These are phyloP conservation scores for Carex pumila DNA, from an alignment of 176 grass and related monocot species.

Conservation along the genomic window DNA sequence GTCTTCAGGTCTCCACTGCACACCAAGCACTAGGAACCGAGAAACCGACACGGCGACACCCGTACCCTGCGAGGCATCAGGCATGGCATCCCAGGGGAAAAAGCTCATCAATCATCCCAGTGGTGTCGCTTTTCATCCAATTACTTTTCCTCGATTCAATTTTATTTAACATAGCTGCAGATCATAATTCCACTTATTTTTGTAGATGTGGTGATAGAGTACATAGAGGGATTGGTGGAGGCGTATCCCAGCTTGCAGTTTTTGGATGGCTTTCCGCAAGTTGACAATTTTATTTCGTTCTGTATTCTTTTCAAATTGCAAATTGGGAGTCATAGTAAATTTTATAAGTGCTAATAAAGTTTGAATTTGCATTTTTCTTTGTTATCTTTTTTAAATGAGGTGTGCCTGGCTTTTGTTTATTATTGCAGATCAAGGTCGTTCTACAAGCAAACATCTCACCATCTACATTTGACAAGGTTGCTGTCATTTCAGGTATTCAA, in stretches of 20 bases:
- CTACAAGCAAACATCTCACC: constrained; percentile 39
- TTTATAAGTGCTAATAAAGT: not conserved
- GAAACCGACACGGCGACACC: not conserved
- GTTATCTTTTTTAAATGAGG: not conserved
- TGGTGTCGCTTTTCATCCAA: not conserved
- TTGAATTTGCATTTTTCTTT: not conserved
- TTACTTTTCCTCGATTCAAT: not conserved
- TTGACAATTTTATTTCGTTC: not conserved
- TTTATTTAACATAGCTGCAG: not conserved
- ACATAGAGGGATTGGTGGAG: constrained; percentile 45
- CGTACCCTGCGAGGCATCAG: constrained; percentile 14
- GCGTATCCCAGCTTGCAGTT: constrained; percentile 60
- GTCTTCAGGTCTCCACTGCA: no score
- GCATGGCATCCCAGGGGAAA: constrained; percentile 42
- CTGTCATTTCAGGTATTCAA: constrained; percentile 52
- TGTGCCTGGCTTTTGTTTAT: not conserved
- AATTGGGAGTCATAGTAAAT: not conserved
- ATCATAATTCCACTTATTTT: not conserved
- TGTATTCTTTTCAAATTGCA: not conserved
- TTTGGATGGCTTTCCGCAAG: constrained; percentile 55
- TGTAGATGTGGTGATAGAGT: constrained; percentile 45
- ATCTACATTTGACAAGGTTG: constrained; percentile 45
- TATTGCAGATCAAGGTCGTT: constrained; percentile 56
- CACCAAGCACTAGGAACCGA: not conserved
- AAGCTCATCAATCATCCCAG: constrained; percentile 45